Evolutionary conservation across 768 basidiomycete genomes (phyloP).

Genomic region (Kwoniella shandongensis): DNA sequence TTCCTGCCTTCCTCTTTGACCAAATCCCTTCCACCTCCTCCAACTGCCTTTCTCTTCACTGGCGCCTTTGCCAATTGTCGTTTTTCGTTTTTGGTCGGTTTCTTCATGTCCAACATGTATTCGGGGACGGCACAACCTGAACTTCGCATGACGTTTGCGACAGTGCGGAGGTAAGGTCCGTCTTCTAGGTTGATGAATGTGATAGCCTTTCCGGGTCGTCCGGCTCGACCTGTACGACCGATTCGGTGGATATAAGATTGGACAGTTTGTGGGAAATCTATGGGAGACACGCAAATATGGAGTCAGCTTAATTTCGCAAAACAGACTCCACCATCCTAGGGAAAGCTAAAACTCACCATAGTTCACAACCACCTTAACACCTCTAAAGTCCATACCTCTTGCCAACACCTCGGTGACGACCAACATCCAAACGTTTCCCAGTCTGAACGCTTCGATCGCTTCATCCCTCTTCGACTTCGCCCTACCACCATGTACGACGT

Average conservation of each 20-base stretch:
- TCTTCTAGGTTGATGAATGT: constrained; percentile 97
- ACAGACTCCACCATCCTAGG: background rate
- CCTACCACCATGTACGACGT: constrained; percentile 87
- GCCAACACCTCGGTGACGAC: constrained; percentile 97
- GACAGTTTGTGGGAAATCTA: constrained; percentile 89
- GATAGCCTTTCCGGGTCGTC: constrained; percentile 84
- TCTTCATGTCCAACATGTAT: constrained; percentile 93
- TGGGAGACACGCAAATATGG: background rate
- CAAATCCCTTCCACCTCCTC: constrained; percentile 57
- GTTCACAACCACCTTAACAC: constrained; percentile 89
- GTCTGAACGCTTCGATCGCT: constrained; percentile 77
- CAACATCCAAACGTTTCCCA: constrained; percentile 90
- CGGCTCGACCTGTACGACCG: constrained; percentile 92
- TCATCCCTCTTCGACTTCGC: constrained; percentile 84
- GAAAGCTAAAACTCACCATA: constrained; percentile 43
- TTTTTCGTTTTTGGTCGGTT: constrained; percentile 85
- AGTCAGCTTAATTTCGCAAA: background rate
- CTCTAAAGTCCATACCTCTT: constrained; percentile 96
- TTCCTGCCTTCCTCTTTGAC: constrained; percentile 42
- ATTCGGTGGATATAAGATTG: constrained; percentile 97
- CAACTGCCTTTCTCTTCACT: constrained; percentile 64
- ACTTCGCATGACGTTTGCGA: constrained; percentile 92
- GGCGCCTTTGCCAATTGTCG: constrained; percentile 76
- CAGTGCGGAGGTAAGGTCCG: constrained; percentile 86
- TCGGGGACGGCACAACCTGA: constrained; percentile 88